Evolutionary conservation across 2,329 filamentous ascomycete species (phyloP).

Genomic region (Setomelanomma holmii): DNA sequence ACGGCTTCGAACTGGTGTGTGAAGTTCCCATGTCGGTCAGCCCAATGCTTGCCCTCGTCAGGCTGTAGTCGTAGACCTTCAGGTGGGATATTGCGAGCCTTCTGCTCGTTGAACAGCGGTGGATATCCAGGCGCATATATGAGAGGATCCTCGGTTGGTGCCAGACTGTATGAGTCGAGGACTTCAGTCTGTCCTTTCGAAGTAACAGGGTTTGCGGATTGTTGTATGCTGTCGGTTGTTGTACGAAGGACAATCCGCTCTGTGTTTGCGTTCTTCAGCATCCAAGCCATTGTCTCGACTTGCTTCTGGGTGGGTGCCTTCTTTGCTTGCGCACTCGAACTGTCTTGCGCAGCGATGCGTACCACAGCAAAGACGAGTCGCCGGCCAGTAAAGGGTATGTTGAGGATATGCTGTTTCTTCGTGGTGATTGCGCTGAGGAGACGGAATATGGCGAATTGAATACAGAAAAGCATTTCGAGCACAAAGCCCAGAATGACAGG

Average conservation of each 20-base stretch:
- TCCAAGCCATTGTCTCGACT: not conserved
- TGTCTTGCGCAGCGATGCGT: too few species aligned
- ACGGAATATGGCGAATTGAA: too few species aligned
- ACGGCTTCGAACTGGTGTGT: conserved; percentile 38
- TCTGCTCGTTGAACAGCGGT: not conserved
- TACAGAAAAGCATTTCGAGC: too few species aligned
- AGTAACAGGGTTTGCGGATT: not conserved
- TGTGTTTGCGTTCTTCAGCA: conserved; percentile 1
- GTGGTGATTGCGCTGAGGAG: too few species aligned
- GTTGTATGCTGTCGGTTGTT: not conserved
- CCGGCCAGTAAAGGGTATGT: too few species aligned
- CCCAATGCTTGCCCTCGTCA: conserved; percentile 15
- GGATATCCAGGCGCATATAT: conserved; percentile 11
- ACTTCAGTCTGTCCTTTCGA: conserved; percentile 5
- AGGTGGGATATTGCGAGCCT: not conserved
- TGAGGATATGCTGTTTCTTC: too few species aligned
- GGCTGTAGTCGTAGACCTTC: not conserved
- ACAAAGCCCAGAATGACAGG: too few species aligned
- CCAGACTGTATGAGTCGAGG: conserved; percentile 12
- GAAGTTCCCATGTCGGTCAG: conserved; percentile 40
- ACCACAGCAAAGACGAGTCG: too few species aligned
- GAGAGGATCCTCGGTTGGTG: not conserved
- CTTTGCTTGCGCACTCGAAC: too few species aligned
- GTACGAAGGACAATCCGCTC: not conserved
- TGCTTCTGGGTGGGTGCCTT: not conserved